Evolutionary conservation across 305 asterid species (phyloP).

Genomic region (Fraxinus albicans): DNA sequence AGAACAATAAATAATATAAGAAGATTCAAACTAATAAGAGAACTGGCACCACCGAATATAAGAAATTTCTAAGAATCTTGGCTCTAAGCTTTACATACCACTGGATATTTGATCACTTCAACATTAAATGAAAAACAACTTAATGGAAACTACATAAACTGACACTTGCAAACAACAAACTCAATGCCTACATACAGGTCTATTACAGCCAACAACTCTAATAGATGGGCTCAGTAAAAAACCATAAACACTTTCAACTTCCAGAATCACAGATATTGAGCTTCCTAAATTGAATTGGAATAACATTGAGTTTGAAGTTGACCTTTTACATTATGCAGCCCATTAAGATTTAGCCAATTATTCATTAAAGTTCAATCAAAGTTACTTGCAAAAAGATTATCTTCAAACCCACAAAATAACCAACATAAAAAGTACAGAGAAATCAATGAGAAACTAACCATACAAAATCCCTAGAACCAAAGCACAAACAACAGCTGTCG

Average conservation of each 20-base stretch:
- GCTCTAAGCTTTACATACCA: background rate
- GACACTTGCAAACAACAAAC: background rate
- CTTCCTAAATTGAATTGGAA: conserved; percentile 11
- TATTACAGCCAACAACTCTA: background rate
- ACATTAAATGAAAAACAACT: conserved; percentile 13
- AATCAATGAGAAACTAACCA: conserved; percentile 43
- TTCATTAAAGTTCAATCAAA: background rate
- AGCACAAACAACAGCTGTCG: conserved; percentile 82
- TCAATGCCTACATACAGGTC: background rate
- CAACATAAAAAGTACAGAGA: background rate
- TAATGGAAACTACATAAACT: background rate
- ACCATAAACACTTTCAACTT: background rate
- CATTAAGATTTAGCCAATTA: background rate
- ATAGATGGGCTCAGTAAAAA: background rate
- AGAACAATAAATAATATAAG: background rate
- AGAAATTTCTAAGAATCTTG: background rate
- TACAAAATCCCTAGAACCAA: conserved; percentile 85
- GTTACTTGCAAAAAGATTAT: background rate
- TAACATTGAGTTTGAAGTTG: conserved; percentile 14
- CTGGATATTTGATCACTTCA: background rate
- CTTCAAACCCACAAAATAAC: conserved; percentile 11
- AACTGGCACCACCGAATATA: conserved; percentile 6
- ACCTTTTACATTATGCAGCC: conserved; percentile 6
- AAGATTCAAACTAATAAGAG: background rate
- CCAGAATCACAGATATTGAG: background rate